These are phyloP conservation scores for Xeromyces bisporus DNA, from an alignment of 495 filamentous ascomycete species.

Conservation along the genomic window DNA sequence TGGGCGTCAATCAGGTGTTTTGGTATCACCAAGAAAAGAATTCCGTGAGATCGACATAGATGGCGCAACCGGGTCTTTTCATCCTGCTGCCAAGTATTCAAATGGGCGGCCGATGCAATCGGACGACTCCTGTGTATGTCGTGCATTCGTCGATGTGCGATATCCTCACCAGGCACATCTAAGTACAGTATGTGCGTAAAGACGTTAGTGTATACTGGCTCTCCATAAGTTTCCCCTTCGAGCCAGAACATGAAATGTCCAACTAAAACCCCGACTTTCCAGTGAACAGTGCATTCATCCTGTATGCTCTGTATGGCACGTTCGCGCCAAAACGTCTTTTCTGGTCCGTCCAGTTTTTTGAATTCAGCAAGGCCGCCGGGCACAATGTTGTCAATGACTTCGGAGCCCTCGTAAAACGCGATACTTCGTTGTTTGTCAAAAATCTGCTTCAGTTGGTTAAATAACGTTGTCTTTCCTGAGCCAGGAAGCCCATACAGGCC, in stretches of 20 bases:
- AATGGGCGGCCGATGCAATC: constrained; percentile 17
- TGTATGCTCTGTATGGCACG: constrained; percentile 32
- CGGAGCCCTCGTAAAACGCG: constrained; percentile 36
- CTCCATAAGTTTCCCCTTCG: constrained; percentile 15
- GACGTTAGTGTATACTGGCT: constrained; percentile 23
- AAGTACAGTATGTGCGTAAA: constrained; percentile 51
- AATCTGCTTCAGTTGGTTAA: constrained; percentile 24
- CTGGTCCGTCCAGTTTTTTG: constrained; percentile 20
- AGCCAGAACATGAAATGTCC: constrained; percentile 48
- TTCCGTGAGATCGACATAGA: constrained; percentile 29
- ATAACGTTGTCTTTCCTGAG: constrained; percentile 38
- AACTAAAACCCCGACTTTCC: constrained; percentile 33
- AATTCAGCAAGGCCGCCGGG: constrained; percentile 38
- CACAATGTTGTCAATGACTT: constrained; percentile 28
- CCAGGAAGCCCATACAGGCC: constrained; percentile 47
- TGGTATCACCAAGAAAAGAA: constrained; percentile 26
- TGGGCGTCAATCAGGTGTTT: constrained; percentile 2
- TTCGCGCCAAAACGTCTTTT: constrained; percentile 25
- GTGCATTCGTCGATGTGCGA: constrained; percentile 16
- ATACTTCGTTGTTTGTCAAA: constrained; percentile 22
- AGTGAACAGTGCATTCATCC: constrained; percentile 17
- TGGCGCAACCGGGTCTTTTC: constrained; percentile 33
- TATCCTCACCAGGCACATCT: constrained; percentile 19
- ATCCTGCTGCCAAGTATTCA: constrained; percentile 34
- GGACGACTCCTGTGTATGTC: constrained; percentile 27